Conservation (phyloP, 192 early-diverging fungal species). For the Entrophospora sp. region DNA sequence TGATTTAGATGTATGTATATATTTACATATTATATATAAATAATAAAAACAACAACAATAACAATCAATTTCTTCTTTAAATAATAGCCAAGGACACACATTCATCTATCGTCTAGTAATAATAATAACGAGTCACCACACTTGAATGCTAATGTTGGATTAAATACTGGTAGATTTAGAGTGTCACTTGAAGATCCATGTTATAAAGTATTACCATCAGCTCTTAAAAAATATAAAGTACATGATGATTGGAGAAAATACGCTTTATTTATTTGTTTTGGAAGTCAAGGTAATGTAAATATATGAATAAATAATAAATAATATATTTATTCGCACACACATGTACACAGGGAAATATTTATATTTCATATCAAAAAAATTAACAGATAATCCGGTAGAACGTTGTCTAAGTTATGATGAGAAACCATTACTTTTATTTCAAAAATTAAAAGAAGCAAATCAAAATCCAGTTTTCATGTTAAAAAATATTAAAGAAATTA, state of each 20-base stretch:
- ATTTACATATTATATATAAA: too few relatives aligned
- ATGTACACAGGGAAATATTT: too few relatives aligned
- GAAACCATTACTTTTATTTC: slow-evolving; percentile 61
- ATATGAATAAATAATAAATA: background rate
- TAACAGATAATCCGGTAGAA: slow-evolving; percentile 33
- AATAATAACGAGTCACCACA: slow-evolving; percentile 21
- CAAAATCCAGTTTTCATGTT: slow-evolving; percentile 67
- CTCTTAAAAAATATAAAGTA: slow-evolving; percentile 89
- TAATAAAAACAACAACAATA: background rate
- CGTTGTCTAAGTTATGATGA: slow-evolving; percentile 68
- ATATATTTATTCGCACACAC: too few relatives aligned
- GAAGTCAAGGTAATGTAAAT: slow-evolving; percentile 42
- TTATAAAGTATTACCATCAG: slow-evolving; percentile 74
- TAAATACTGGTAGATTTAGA: slow-evolving; percentile 55
- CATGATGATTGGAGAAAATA: slow-evolving; percentile 79
- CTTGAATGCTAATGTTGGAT: too few relatives aligned
- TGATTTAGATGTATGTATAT: background rate
- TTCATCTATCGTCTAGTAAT: background rate
- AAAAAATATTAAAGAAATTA: slow-evolving; percentile 48
- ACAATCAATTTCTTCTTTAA: background rate
- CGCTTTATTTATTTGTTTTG: slow-evolving; percentile 72
- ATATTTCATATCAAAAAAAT: too few relatives aligned
- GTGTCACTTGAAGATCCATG: slow-evolving; percentile 75
- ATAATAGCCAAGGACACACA: background rate
- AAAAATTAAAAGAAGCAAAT: slow-evolving; percentile 63